Percentiles rank a stretch among this genome's conserved stretches.
phyloP scores from a whole-genome alignment of 2,329 filamentous ascomycete genomes.

The Penicillium sp. region DNA sequence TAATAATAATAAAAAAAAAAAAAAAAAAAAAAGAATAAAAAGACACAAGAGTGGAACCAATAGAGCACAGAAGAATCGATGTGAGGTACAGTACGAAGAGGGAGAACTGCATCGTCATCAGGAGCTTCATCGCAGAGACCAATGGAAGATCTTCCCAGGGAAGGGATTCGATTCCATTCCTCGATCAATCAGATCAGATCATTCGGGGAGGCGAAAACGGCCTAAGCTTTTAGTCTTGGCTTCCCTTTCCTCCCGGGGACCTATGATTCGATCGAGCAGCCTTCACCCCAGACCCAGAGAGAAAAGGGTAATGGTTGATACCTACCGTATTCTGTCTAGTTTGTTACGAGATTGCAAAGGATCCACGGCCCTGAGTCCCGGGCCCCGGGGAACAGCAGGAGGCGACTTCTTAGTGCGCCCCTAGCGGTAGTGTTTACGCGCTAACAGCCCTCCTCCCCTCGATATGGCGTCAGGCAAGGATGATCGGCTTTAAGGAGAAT shows the following conservation, averaged over 20 bases:
- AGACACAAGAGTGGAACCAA: conserved; percentile 15
- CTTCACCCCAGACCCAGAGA: conserved; percentile 15
- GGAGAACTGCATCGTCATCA: conserved; percentile 9
- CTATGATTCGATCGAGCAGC: conserved; percentile 12
- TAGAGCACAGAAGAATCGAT: conserved; percentile 3
- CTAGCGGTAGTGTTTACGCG: conserved; percentile 12
- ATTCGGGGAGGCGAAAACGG: neutral
- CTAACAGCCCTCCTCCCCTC: conserved; percentile 21
- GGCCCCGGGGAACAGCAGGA: conserved; percentile 35
- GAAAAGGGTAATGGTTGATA: conserved; percentile 8
- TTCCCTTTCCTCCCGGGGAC: neutral
- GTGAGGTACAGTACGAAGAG: conserved; percentile 5
- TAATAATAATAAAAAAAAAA: too few species aligned
- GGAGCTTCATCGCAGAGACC: conserved; percentile 1
- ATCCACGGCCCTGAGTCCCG: conserved; percentile 32
- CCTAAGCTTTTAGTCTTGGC: conserved; percentile 7
- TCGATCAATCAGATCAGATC: conserved; percentile 15
- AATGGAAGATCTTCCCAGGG: conserved; percentile 11
- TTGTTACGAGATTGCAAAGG: conserved; percentile 1
- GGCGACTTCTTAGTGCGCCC: conserved; percentile 21
- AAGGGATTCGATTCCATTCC: conserved; percentile 8
- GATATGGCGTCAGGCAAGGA: conserved; percentile 29
- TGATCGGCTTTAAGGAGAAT: conserved; percentile 26
- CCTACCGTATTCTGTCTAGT: conserved; percentile 12
- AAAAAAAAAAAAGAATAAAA: conserved; percentile 1